Base-by-base conservation (phyloP, 2,329 filamentous ascomycete genomes). In the Scytalidium lignicola region DNA sequence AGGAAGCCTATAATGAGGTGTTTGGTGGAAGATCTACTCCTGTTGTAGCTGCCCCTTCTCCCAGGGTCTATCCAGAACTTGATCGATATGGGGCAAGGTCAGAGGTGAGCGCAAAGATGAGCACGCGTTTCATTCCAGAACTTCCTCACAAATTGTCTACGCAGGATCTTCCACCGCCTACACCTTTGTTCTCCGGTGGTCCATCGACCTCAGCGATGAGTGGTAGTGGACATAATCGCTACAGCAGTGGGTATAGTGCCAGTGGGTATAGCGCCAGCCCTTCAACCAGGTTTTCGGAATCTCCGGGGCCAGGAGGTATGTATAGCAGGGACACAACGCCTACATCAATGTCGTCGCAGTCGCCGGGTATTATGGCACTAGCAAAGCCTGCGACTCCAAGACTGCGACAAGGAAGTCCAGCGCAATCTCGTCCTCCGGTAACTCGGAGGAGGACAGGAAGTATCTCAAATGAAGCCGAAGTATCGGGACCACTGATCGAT, bases 261-360 rank as follows among this genome's bases (percentile, higher is more conserved):
- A 65, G 79, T 65, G 78, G 74, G 2, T 75, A 83, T 47, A 89
- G 86, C 52, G 80, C 74, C 20, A 90, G 85, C 51, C 85, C 86
- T 32, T 90, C 86, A 3, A 90, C 87, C 1, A 75, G 83, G 52
- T 90, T 86, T 59, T 88, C 85, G 1, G 86, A 82, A 49, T 90
- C 87, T 1, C 82, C 82, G 1, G 79, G 80, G 1, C 81, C 85
- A 10, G 32, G 32, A 37, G 80, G 84, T 2, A 70, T 81, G 4
- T 90, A 89, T 66, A 90, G 86, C 62, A 78, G 86, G 54, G 85
- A 87, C 51, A 90, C 86, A 1, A 90, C 87, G 2, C 87, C 87
- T 6, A 90, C 86, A 3, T 90, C 87, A 9, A 83, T 87, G 54
- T 86, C 83, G 7, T 90, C 87, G 1, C 84, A 86, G 58, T 90